Evolutionary conservation across 2,329 filamentous ascomycete genomes (phyloP).

Genomic region (Mycosphaerelloides madeirae): DNA sequence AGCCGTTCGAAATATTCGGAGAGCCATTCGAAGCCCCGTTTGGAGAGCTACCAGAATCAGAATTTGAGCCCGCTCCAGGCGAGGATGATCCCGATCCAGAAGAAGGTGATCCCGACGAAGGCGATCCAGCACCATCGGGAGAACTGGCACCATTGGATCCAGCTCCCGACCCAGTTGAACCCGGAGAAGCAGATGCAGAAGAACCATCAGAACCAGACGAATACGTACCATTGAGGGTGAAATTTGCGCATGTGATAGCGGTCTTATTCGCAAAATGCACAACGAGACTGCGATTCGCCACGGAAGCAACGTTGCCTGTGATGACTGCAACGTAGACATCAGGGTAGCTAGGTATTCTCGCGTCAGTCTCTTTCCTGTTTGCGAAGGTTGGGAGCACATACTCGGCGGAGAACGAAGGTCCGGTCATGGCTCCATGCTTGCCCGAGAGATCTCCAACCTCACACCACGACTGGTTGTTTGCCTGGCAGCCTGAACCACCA

Average conservation of each 20-base stretch:
- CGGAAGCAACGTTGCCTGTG: constrained; percentile 26
- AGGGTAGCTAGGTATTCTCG: constrained; percentile 35
- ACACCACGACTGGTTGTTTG: constrained; percentile 35
- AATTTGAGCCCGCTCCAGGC: not conserved
- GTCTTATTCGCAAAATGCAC: constrained; percentile 51
- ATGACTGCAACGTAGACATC: constrained; percentile 49
- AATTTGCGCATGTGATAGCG: constrained; percentile 55
- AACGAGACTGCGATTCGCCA: constrained; percentile 53
- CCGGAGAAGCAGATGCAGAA: constrained; percentile 6
- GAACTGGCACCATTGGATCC: constrained; percentile 4
- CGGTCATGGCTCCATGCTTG: constrained; percentile 40
- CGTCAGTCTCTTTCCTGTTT: not conserved
- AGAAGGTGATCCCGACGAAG: constrained; percentile 1
- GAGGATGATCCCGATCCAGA: constrained; percentile 1
- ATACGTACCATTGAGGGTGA: constrained; percentile 31
- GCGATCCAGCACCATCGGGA: not conserved
- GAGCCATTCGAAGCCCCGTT: not conserved
- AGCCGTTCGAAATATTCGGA: too few relatives aligned
- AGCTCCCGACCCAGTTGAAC: constrained; percentile 7
- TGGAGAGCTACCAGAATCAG: not conserved
- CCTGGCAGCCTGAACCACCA: constrained; percentile 36
- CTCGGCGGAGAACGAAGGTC: constrained; percentile 28
- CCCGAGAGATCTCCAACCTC: constrained; percentile 44
- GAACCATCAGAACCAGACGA: constrained; percentile 11
- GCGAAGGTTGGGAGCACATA: constrained; percentile 13